Conservation (phyloP, 345 rosid species). For the Eucalyptus leucophloia region DNA sequence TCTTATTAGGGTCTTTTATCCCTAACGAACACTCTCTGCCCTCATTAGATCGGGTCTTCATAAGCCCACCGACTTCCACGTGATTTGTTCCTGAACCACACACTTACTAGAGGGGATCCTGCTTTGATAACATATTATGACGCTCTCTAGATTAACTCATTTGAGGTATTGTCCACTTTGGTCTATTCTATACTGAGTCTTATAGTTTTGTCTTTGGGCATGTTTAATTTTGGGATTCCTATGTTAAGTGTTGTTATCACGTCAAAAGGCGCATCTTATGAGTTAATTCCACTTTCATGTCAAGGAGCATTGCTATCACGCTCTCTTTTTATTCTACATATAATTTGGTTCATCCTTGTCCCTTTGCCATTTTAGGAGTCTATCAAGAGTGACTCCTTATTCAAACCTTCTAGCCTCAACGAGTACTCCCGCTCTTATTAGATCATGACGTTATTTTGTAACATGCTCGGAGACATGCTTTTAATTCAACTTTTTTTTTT, state of each 20-base stretch:
- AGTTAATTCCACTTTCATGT: background rate
- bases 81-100: background rate
- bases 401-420: background rate
- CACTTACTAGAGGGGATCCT: fast-evolving
- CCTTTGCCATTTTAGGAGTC: background rate
- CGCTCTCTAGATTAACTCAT: background rate
- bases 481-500: background rate
- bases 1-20: background rate
- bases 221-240: background rate
- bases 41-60: background rate
- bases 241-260: background rate
- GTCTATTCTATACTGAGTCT: background rate
- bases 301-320: background rate
- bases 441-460: background rate
- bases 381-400: background rate
- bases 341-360: background rate
- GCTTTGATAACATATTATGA: background rate
- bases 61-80: fast-evolving
- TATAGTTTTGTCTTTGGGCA: background rate
- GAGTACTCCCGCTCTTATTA: background rate
- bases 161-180: background rate
- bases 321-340: background rate
- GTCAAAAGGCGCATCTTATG: background rate
- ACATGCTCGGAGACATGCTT: background rate
- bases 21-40: fast-evolving